phyloP scores from a whole-genome alignment of 345 rosid species.

The Jatropha curcas region DNA sequence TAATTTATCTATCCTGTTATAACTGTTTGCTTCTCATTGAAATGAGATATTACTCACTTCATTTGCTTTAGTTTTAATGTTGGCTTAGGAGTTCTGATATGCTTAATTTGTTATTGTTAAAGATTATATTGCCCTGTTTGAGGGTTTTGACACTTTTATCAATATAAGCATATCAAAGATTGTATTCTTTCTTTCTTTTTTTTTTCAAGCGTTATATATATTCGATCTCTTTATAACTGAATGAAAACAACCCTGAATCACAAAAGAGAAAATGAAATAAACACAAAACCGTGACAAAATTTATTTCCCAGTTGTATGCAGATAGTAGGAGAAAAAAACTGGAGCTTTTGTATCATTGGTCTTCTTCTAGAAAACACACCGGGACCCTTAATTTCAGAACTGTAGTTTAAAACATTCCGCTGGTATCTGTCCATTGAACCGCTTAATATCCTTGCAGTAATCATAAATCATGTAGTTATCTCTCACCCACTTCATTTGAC shows the following conservation, averaged over 20 bases:
- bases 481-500: slow-evolving; percentile 52
- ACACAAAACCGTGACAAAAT: neutral
- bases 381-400: slow-evolving; percentile 34
- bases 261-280: neutral
- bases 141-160: neutral
- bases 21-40: neutral
- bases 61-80: neutral
- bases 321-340: neutral
- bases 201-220: neutral
- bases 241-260: neutral
- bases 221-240: neutral
- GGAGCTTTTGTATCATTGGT: neutral
- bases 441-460: slow-evolving; percentile 59
- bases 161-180: neutral
- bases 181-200: neutral
- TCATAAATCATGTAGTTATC: slow-evolving; percentile 61
- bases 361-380: neutral
- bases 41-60: too few relatives aligned
- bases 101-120: neutral
- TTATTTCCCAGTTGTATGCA: neutral
- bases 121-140: slow-evolving; percentile 2
- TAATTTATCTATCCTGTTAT: neutral
- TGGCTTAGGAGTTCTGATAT: neutral
- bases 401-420: slow-evolving; percentile 63
- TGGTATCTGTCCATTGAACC: slow-evolving; percentile 65